Evolutionary conservation across 768 basidiomycete genomes (phyloP).

Genomic region (Lentinula aciculospora): DNA sequence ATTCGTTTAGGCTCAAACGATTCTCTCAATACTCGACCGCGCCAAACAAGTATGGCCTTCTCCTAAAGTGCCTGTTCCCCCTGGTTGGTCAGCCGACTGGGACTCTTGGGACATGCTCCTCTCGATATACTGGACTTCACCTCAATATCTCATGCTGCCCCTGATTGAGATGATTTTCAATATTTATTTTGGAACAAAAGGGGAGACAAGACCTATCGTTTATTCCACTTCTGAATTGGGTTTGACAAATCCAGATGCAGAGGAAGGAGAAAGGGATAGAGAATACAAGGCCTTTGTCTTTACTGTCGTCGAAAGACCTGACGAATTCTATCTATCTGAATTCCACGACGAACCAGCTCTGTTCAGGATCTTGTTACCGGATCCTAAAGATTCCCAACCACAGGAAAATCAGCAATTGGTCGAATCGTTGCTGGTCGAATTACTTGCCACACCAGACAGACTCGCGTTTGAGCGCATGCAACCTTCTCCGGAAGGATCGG

Average conservation of each 20-base stretch:
- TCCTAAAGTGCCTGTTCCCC: slow-evolving; percentile 16
- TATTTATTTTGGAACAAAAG: slow-evolving; percentile 22
- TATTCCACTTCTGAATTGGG: slow-evolving; percentile 12
- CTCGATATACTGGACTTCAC: slow-evolving; percentile 26
- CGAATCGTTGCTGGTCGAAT: slow-evolving; percentile 9
- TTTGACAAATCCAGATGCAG: not conserved
- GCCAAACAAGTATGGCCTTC: slow-evolving; percentile 20
- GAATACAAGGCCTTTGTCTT: slow-evolving; percentile 19
- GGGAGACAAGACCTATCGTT: slow-evolving; percentile 26
- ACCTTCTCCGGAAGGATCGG: slow-evolving; percentile 21
- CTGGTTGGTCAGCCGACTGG: slow-evolving; percentile 27
- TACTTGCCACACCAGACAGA: slow-evolving; percentile 22
- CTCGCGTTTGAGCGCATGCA: slow-evolving; percentile 12
- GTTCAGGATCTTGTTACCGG: not conserved
- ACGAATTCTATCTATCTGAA: slow-evolving; percentile 29
- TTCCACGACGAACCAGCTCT: slow-evolving; percentile 27
- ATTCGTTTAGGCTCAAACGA: not conserved
- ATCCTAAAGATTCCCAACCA: not conserved
- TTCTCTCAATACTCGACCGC: slow-evolving; percentile 21
- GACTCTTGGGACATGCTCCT: slow-evolving; percentile 21
- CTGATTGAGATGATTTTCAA: slow-evolving; percentile 31
- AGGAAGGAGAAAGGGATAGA: not conserved
- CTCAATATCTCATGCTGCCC: slow-evolving; percentile 29
- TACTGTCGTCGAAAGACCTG: slow-evolving; percentile 34
- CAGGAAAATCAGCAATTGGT: slow-evolving; percentile 5